Percentiles rank a stretch among this genome's conserved stretches.
These are phyloP conservation scores for Saksenaea vasiformis DNA, from an alignment of 371 early-diverging fungal genomes.

Conservation along the genomic window DNA sequence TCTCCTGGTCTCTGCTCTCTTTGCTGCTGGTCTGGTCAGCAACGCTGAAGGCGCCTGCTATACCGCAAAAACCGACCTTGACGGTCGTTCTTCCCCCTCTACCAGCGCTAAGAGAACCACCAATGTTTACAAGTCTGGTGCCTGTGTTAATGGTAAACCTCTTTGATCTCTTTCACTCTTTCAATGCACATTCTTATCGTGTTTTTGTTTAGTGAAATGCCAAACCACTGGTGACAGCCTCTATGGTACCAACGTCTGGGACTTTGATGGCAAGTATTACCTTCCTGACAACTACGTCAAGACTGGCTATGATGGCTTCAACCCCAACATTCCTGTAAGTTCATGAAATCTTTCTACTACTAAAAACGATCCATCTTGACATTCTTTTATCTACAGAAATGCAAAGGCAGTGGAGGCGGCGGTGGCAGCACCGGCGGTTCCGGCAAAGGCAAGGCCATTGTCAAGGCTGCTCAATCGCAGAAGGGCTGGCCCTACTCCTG, in stretches of 20 bases:
- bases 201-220: constrained; percentile 1
- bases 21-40: neutral
- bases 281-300: constrained; percentile 5
- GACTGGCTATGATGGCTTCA: constrained; percentile 1
- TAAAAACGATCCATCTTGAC: neutral
- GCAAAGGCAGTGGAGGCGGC: constrained; percentile 7
- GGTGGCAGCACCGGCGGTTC: constrained; percentile 1
- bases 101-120: constrained; percentile 2
- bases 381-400: neutral
- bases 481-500: constrained; percentile 12
- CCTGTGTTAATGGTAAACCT: constrained; percentile 11
- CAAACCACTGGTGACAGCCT: constrained; percentile 8
- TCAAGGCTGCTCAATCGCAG: constrained; percentile 11
- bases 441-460: constrained; percentile 3
- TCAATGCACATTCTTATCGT: neutral
- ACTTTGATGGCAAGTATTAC: constrained; percentile 12
- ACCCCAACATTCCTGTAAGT: constrained; percentile 8
- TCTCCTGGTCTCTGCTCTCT: neutral
- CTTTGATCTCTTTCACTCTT: neutral
- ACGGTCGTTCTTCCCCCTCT: constrained; percentile 9
- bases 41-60: constrained; percentile 1
- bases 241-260: constrained; percentile 12
- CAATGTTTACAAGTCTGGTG: constrained; percentile 8
- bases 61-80: constrained; percentile 3
- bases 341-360: neutral